Evolutionary conservation across 805 yeast species (phyloP), one percentile per base, ranked within the genome.

Genomic region (Candida germanica): DNA sequence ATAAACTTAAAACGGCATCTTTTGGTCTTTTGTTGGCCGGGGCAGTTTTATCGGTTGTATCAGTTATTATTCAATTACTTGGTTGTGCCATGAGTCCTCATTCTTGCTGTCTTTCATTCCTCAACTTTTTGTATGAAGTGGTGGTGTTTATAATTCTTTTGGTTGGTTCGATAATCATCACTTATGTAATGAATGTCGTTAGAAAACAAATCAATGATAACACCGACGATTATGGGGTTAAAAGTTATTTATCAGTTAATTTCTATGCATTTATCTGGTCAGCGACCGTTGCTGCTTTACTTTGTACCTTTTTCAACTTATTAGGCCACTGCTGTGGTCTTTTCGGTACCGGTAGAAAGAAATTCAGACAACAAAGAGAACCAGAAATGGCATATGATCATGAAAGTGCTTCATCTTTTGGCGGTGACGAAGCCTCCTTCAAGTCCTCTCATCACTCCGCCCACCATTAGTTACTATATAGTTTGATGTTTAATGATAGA

Each of bases 231-330:
- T 79, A 66, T 47, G 94, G 94, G 11, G 69, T 81, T 31, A 54
- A 58, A 25, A 74, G 86, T 2, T 53, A 54, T 24, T 50, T 85
- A 33, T 73, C 77, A 22, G 59, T 62, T 13, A 57, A 61, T 33
- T 81, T 73, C 46, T 71, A 77, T 35, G 87, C 78, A 2, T 58
- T 80, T 30, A 61, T 77, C 6, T 85, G 91, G 93, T 77, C 77
- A 10, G 70, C 80, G 1, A 73, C 69, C 2, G 80, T 57, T 11
- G 77, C 78, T 5, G 54, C 63, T 7, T 46, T 58, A n/a, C 39
- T 62, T 8, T 51, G 62, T 19, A 38, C 56, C 13, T 26, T 61
- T 12, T 49, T 66, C 43, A 56, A 59, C 35, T 51, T 61, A 22
- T 48, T 67, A 28, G 73, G 72, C 11, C 69, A 66, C 45, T 65